Conservation (phyloP, 2,329 filamentous ascomycete genomes). For the Trichoderma sp. region DNA sequence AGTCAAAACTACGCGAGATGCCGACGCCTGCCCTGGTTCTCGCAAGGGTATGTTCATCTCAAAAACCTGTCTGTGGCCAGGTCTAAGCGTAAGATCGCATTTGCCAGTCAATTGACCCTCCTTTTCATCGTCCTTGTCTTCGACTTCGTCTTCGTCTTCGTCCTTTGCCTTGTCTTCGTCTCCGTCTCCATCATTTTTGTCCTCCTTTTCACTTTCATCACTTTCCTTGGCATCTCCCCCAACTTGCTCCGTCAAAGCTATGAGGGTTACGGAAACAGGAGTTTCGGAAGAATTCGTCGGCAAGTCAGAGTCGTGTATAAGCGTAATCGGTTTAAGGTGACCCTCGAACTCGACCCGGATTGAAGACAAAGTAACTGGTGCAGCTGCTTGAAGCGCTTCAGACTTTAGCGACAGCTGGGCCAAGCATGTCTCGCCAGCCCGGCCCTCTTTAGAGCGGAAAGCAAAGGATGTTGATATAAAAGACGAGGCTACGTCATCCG, state of each 20-base stretch:
- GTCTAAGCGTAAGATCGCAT: slow-evolving; percentile 64
- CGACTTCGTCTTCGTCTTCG: background rate
- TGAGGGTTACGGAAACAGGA: slow-evolving; percentile 25
- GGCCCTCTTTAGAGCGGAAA: slow-evolving; percentile 60
- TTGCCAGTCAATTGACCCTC: slow-evolving; percentile 51
- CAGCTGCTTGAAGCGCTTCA: slow-evolving; percentile 53
- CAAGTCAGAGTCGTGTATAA: slow-evolving; percentile 44
- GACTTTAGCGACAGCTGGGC: slow-evolving; percentile 62
- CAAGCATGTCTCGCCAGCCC: slow-evolving; percentile 59
- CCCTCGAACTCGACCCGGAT: slow-evolving; percentile 59
- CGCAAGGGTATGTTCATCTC: slow-evolving; percentile 72
- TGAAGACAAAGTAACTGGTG: slow-evolving; percentile 53
- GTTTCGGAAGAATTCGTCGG: slow-evolving; percentile 18
- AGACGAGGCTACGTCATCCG: slow-evolving; percentile 53
- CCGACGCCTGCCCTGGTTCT: slow-evolving; percentile 76
- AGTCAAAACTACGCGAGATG: slow-evolving; percentile 62
- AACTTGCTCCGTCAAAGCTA: slow-evolving; percentile 35
- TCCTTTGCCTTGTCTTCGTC: background rate
- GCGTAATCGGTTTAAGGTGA: slow-evolving; percentile 55
- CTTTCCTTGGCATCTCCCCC: slow-evolving; percentile 18
- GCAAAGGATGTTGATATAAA: slow-evolving; percentile 58
- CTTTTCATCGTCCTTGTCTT: slow-evolving; percentile 32
- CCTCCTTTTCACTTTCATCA: slow-evolving; percentile 14
- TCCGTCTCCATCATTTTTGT: background rate
- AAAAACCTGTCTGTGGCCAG: slow-evolving; percentile 69